phyloP scores from a whole-genome alignment of 2,329 filamentous ascomycete genomes.

The Xylaria arbuscula region DNA sequence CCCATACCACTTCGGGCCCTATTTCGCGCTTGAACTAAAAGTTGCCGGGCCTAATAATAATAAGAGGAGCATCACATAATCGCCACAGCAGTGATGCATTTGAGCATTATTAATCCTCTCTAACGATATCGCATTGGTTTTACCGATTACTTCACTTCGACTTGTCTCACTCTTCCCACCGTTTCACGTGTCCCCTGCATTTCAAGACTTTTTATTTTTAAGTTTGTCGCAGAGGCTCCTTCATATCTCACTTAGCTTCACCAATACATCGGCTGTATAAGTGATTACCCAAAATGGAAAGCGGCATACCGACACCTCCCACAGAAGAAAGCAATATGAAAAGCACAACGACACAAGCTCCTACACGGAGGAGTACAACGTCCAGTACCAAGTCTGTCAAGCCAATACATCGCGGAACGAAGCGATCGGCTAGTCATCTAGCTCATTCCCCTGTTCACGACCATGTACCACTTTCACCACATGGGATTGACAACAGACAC shows the following conservation, averaged over 20 bases:
- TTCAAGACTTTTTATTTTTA: slow-evolving; percentile 19
- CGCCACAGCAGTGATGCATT: slow-evolving; percentile 46
- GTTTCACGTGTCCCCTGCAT: slow-evolving; percentile 23
- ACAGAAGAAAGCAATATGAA: slow-evolving; percentile 53
- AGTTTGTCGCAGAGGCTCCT: slow-evolving; percentile 19
- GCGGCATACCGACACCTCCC: slow-evolving; percentile 64
- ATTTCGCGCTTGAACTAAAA: slow-evolving; percentile 45
- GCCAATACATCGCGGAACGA: slow-evolving; percentile 62
- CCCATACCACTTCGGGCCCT: slow-evolving; percentile 41
- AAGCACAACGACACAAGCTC: slow-evolving; percentile 36
- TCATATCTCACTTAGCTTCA: slow-evolving; percentile 15
- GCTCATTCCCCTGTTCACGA: slow-evolving; percentile 53
- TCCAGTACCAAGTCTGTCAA: slow-evolving; percentile 61
- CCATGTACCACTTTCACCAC: slow-evolving; percentile 54
- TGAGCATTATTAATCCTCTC: slow-evolving; percentile 51
- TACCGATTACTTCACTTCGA: slow-evolving; percentile 41
- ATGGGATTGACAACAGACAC: slow-evolving; percentile 64
- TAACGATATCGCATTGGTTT: slow-evolving; percentile 42
- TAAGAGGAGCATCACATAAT: slow-evolving; percentile 50
- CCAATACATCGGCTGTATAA: slow-evolving; percentile 35
- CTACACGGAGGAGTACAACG: slow-evolving; percentile 46
- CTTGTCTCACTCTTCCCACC: slow-evolving; percentile 21
- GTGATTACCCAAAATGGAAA: slow-evolving; percentile 59
- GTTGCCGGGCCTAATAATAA: slow-evolving; percentile 47
- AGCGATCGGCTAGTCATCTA: slow-evolving; percentile 59